Evolutionary conservation across 441 rosid species (phyloP), one percentile per base, ranked within the genome.

Genomic region (Gossypium lobatum): DNA sequence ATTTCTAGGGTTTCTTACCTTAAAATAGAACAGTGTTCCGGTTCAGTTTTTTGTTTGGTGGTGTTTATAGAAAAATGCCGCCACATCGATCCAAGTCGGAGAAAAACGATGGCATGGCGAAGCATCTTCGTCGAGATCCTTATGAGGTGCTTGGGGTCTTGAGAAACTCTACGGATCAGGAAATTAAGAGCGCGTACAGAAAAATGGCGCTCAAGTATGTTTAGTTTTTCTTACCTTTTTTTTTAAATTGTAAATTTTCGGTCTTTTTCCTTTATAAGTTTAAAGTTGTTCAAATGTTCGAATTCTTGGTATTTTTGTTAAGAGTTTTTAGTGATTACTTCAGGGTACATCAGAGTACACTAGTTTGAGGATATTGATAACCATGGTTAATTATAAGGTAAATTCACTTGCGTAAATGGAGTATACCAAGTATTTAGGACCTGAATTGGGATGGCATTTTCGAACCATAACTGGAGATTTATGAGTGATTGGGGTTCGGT

Each of bases 191-290:
- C 79, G 97, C 97, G 1, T 93, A 90, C 69, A 85, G 99, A n/a
- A 93, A 89, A 86, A 76, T 95, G 88, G 99, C 98, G 79, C 96
- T 95, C 81, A 95, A 88, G 97, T 93, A 82, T 17, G 84, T 80
- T 61, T 2, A n/a, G 25, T 64, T 55, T 61, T 31, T 68, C n/a
- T 31, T 26, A 3, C 5, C 53, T 23, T 59, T 45, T 9, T 66
- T 23, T 23, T 23, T 23, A 23, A 18, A 62, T 67, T 18, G 63
- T 53, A 63, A 31, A 14, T 42, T 71, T 42, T 42, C 31, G 9
- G 28, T 58, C 13, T 23, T 42, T 42, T 14, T 71, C 2, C 26
- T 0, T 16, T 10, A n/a, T 50, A 14, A 52, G 18, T 52, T 52
- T 18, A 16, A 52, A 52, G 20, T 21, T 16, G 17, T 16, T 52